A percentile compares a stretch with the other conserved stretches of the same genome.
Conservation (phyloP, 345 rosid genomes). For the Bretschneidera sinensis region DNA sequence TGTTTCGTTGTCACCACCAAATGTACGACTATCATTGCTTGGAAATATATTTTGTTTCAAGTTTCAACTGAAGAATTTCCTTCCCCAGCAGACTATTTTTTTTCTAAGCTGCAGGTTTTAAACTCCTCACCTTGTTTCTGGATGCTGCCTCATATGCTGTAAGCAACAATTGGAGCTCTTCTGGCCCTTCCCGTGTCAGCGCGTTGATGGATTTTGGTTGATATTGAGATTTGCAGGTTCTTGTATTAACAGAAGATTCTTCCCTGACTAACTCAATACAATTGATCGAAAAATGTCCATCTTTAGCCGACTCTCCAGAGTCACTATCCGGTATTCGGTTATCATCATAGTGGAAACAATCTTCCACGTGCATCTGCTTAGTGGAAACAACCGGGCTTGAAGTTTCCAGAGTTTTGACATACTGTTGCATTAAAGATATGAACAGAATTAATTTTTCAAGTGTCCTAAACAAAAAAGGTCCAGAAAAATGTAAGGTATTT, state of each 20-base stretch:
- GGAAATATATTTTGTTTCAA: no score
- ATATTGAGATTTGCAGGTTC: neutral
- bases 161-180: neutral
- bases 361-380: slow-evolving; percentile 6
- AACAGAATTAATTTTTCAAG: neutral
- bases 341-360: neutral
- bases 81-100: no score
- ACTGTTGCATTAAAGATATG: neutral
- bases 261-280: neutral
- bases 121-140: neutral
- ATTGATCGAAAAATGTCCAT: no score
- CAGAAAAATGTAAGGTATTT: neutral
- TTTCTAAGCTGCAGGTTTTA: neutral
- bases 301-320: neutral
- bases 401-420: neutral
- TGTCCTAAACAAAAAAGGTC: neutral
- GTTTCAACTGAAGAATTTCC: no score
- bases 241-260: neutral
- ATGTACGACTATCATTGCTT: no score
- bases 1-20: no score
- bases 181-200: neutral
- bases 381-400: neutral
- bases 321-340: neutral
- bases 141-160: neutral
- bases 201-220: neutral